Base-by-base conservation (phyloP, 495 filamentous ascomycete species). In the Astrothelium macrocarpum region DNA sequence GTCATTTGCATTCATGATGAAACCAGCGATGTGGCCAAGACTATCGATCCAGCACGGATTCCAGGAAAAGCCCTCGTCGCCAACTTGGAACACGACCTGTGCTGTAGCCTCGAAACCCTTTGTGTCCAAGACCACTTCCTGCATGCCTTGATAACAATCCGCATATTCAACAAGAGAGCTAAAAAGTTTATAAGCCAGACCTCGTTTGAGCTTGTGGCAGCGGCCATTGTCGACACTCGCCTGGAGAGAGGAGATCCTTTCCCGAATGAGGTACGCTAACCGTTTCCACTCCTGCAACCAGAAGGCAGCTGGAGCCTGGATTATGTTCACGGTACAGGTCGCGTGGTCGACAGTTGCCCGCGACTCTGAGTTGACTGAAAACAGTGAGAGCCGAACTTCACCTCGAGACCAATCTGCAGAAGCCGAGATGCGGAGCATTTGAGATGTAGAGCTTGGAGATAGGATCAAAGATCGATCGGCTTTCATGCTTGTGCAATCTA, bases 131-230 rank as follows among this genome's bases (percentile, higher is more conserved):
- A 90, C 85, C 53, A 93, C 86, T 62, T 91, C 87, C 62, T 87
- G 81, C 78, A 92, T 87, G 28, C 86, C 88, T 64, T 81, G 78
- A 74, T 89, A 94, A 31, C 82, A 80, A 0, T 73, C 73, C 46
- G 83, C 80, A 67, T 89, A 91, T 46, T 90, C 83, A 29, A 90
- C 88, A 2, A 91, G 75, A 46, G 85, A 77, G n/a, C 77, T 72
- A 66, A 93, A 87, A 14, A 91, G 77, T 70, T 89, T 88, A 76
- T 94, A 94, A 1, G 86, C 85, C 75, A 91, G 82, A n/a, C 84
- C 83, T 2, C 84, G 81, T 61, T 84, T 83, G 68, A 89, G 58
- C 56, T 69, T 70, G 59, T 73, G 53, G 46, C 65, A 60, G 34
- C 72, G 53, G 32, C 73, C 72, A 29, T 64, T 34, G 9, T 72